Conservation (phyloP, 768 basidiomycete species). For the Termitomyces sp. region DNA sequence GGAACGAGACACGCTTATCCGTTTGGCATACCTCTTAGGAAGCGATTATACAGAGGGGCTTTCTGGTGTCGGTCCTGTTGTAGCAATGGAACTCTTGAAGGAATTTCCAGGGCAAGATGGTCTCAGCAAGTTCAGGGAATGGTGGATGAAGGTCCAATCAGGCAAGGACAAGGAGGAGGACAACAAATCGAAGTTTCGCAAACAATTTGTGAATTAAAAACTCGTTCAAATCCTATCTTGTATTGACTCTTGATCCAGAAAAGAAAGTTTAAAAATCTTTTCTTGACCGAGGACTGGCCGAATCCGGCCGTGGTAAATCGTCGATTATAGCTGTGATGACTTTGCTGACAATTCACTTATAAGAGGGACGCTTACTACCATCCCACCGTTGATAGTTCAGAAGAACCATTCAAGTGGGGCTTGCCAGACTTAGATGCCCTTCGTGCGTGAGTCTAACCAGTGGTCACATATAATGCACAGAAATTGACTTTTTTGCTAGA, state of each 20-base stretch:
- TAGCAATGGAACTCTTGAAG: constrained; percentile 91
- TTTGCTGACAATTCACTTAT: not conserved
- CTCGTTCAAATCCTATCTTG: not conserved
- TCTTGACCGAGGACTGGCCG: constrained; percentile 82
- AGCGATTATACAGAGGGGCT: constrained; percentile 96
- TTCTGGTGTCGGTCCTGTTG: constrained; percentile 89
- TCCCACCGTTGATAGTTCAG: constrained; percentile 84
- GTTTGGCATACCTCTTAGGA: constrained; percentile 89
- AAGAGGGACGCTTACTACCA: constrained; percentile 92
- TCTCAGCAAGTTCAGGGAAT: constrained; percentile 80
- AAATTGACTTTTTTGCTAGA: constrained; percentile 25
- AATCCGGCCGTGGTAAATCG: constrained; percentile 78
- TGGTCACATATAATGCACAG: not conserved
- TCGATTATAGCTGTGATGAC: not conserved
- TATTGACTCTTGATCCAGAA: constrained; percentile 46
- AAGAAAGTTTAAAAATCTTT: constrained; percentile 82
- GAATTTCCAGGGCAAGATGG: constrained; percentile 89
- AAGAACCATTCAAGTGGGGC: constrained; percentile 96
- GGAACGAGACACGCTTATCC: constrained; percentile 79
- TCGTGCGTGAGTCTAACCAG: constrained; percentile 49
- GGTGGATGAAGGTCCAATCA: constrained; percentile 92
- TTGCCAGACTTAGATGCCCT: constrained; percentile 94
- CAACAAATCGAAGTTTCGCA: constrained; percentile 70
- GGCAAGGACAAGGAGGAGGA: constrained; percentile 80
- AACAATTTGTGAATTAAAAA: constrained; percentile 63